Percentiles rank a stretch among this genome's conserved stretches.
Conservation (phyloP, 805 yeast genomes). For the Clavispora fructus region DNA sequence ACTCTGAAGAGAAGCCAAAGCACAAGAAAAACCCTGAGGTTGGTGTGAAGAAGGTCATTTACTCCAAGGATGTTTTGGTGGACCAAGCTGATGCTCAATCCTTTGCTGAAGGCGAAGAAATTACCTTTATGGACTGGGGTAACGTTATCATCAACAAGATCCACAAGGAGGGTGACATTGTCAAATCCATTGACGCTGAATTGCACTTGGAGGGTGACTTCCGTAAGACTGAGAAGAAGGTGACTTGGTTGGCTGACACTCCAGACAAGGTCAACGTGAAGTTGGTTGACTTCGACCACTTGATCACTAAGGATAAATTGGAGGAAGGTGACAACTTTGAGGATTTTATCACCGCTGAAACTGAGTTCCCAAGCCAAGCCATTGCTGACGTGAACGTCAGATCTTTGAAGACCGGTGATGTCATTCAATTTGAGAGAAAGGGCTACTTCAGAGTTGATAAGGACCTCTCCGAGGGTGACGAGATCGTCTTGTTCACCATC, state of each 20-base stretch:
- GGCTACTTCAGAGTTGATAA: conserved; percentile 86
- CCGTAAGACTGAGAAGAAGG: conserved; percentile 90
- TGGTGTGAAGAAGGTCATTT: conserved; percentile 77
- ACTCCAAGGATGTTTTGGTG: conserved; percentile 56
- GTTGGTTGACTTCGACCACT: conserved; percentile 87
- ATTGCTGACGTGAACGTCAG: conserved; percentile 76
- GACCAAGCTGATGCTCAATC: conserved; percentile 81
- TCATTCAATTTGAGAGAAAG: conserved; percentile 94
- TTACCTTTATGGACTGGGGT: conserved; percentile 99
- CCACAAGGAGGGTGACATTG: conserved; percentile 53
- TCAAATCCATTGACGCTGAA: conserved; percentile 65
- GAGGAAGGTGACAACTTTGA: conserved; percentile 93
- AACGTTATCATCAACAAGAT: conserved; percentile 75
- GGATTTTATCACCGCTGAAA: conserved; percentile 81
- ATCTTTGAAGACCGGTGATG: conserved; percentile 75
- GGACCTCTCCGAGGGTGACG: conserved; percentile 50
- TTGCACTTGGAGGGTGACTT: conserved; percentile 93
- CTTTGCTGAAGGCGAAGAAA: conserved; percentile 75
- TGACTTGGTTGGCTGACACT: conserved; percentile 91
- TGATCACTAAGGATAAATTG: conserved; percentile 89
- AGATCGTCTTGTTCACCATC: conserved; percentile 80
- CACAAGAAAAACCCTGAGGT: conserved; percentile 94
- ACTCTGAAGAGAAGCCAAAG: conserved; percentile 72
- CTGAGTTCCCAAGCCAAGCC: conserved; percentile 78
- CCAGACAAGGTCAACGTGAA: conserved; percentile 67